Evolutionary conservation across 2,329 filamentous ascomycete genomes (phyloP), one percentile per base, ranked within the genome.

Genomic region (Scedosporium boydii): DNA sequence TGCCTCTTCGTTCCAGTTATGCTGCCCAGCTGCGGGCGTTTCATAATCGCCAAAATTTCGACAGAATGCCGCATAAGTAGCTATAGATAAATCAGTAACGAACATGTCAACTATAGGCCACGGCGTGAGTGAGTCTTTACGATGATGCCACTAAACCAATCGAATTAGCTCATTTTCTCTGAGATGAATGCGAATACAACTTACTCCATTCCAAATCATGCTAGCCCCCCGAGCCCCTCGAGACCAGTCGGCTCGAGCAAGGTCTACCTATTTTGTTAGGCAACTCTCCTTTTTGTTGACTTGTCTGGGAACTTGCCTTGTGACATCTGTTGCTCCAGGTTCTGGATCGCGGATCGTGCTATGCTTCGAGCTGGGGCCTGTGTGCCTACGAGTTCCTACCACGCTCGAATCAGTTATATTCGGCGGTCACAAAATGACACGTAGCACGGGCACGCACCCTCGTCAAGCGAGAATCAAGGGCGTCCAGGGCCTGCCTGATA

Each of bases 1-100:
- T 0, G 74, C 74, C 66, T 80, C 77, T 58, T 74, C 68, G 59
- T 82, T 82, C 78, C 78, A 81, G 62, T 75, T 74, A n/a, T 65
- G 72, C 1, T 41, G 48, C 0, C 72, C 72, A 3, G 63, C 65
- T 0, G 53, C 44, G 0, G 3, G 0, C 0, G 76, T 78, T 3
- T 0, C 60, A 59, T 80, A 64, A 6, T 69, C 64, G 0, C 79
- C 79, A 59, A 70, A 76, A 0, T 79, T 69, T 14, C 72, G 68
- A 59, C 77, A 79, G 62, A 79, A 81, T 0, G 78, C 77, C 18
- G 71, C 62, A 59, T 78, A 80, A 0, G 72, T 66, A 4, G 23
- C 70, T 75, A 51, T 59, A 42, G 58, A 46, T 67, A 65, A 66
- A 3, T 63, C 34, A 65, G 58, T 56, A 23, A 18, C 59, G 44